A percentile compares a stretch with the other conserved stretches of the same genome.
phyloP scores from a whole-genome alignment of 2,329 filamentous ascomycete genomes.

The Pyrenophora seminiperda region DNA sequence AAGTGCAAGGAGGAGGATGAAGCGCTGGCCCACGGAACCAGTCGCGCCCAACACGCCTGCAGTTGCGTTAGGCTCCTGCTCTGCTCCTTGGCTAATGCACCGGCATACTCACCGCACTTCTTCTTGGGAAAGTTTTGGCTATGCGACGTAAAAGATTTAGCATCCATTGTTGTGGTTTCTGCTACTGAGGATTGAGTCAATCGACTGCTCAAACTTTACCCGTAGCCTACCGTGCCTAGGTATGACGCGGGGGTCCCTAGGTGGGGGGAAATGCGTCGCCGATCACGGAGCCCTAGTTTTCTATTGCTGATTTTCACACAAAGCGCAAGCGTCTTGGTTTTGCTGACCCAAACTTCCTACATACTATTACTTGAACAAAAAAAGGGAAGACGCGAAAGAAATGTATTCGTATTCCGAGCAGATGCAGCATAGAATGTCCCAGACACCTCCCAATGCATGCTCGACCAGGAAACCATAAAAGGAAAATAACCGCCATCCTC shows the following conservation, averaged over 20 bases:
- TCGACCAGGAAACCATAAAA: not conserved
- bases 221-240: too few species aligned
- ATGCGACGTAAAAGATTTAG: conserved; percentile 49
- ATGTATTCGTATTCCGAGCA: conserved; percentile 4
- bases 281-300: conserved; percentile 28
- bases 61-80: conserved; percentile 18
- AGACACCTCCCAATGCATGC: conserved; percentile 31
- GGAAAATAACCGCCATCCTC: not conserved
- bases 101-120: conserved; percentile 57
- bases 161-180: conserved; percentile 48
- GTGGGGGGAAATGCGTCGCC: conserved; percentile 31
- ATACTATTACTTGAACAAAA: conserved; percentile 1
- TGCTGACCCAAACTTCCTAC: not conserved
- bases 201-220: conserved; percentile 23
- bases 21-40: conserved; percentile 92
- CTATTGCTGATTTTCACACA: not conserved
- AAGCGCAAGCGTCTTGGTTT: not conserved
- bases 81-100: conserved; percentile 36
- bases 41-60: conserved; percentile 81
- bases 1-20: conserved; percentile 86
- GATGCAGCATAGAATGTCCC: conserved; percentile 19
- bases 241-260: conserved; percentile 29
- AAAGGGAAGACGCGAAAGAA: not conserved
- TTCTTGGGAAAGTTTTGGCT: conserved; percentile 55
- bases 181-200: conserved; percentile 31